A percentile compares a stretch with the other conserved stretches of the same genome.
Conservation (phyloP, 129 eudicot species). For the Kitagawia praeruptora region DNA sequence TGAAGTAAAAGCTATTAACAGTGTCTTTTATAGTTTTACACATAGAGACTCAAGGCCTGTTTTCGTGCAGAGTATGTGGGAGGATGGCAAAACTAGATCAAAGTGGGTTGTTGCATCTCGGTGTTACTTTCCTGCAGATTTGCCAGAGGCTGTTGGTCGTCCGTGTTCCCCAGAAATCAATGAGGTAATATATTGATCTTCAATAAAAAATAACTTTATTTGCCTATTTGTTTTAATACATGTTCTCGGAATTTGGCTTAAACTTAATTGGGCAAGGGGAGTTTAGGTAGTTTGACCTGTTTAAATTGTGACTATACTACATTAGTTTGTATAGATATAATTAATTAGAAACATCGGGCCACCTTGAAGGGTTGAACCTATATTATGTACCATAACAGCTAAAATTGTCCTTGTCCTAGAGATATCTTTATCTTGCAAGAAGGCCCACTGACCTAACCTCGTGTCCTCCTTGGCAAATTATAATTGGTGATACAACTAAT, state of each 20-base stretch:
- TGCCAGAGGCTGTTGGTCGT: conserved; percentile 89
- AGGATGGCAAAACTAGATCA: conserved; percentile 48
- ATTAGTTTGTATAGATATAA: background rate
- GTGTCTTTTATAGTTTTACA: conserved; percentile 11
- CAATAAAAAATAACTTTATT: background rate
- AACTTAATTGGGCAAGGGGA: background rate
- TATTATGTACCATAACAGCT: background rate
- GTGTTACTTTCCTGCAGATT: conserved; percentile 83
- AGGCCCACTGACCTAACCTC: background rate
- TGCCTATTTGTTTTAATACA: background rate
- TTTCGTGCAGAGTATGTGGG: conserved; percentile 86
- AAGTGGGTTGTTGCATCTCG: conserved; percentile 65
- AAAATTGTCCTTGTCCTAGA: background rate
- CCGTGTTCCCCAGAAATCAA: conserved; percentile 87
- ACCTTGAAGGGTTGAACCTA: background rate
- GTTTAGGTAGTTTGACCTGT: conserved; percentile 2
- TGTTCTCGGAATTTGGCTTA: background rate
- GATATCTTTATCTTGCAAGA: background rate
- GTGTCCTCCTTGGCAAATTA: background rate
- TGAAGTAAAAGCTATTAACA: conserved; percentile 1
- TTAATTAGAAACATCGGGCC: background rate
- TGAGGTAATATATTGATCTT: conserved; percentile 45
- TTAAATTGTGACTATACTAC: background rate
- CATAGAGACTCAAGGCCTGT: conserved; percentile 10
- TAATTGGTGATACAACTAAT: background rate